Evolutionary conservation across 768 basidiomycete genomes (phyloP).

Genomic region (Tulasnella sp.): DNA sequence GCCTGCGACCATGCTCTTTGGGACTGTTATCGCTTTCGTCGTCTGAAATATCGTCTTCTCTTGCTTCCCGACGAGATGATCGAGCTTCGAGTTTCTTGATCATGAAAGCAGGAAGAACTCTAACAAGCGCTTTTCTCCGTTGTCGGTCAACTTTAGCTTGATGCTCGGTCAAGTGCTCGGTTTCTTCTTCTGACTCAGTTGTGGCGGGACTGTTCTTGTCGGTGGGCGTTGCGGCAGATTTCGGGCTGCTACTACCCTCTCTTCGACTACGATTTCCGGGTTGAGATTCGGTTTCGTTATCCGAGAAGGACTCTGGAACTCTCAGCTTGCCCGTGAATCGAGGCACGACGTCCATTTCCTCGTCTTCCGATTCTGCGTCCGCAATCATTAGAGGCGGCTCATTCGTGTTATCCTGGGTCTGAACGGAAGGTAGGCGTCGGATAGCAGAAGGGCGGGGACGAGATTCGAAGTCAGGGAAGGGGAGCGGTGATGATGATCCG

Average conservation of each 20-base stretch:
- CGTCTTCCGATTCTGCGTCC: background rate
- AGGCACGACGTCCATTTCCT: background rate
- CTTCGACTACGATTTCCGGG: background rate
- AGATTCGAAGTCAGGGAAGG: conserved; percentile 5
- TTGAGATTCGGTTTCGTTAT: background rate
- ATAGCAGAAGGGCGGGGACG: background rate
- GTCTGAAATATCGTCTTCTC: conserved; percentile 4
- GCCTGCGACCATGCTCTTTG: conserved; percentile 34
- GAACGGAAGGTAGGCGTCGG: background rate
- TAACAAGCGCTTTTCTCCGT: conserved; percentile 48
- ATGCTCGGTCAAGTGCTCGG: conserved; percentile 35
- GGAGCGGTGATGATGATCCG: background rate
- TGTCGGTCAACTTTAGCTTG: conserved; percentile 42
- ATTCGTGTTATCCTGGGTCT: background rate
- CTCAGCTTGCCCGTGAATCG: background rate
- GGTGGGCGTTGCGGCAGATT: background rate
- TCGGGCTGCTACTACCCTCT: background rate
- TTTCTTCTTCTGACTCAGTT: conserved; percentile 38
- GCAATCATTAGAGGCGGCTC: background rate
- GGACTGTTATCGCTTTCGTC: conserved; percentile 27
- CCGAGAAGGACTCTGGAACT: conserved; percentile 8
- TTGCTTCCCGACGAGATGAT: conserved; percentile 8
- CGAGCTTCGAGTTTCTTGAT: conserved; percentile 45
- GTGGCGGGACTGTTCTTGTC: background rate
- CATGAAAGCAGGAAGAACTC: conserved; percentile 63